phyloP scores from a whole-genome alignment of 768 basidiomycete species.

The Pleurotus tuber-regium region DNA sequence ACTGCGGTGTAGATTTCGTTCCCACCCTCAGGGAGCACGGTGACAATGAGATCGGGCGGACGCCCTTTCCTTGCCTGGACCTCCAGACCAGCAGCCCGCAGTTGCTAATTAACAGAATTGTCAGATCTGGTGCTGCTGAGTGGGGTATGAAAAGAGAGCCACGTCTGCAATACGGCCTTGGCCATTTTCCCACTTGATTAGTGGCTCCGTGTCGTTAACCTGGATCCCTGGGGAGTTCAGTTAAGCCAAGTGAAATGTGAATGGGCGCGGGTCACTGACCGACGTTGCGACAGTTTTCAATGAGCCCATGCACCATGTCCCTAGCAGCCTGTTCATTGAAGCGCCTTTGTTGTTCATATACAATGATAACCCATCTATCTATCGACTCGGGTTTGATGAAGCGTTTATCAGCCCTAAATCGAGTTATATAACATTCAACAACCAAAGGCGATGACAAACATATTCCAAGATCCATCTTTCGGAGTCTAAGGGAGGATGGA shows the following conservation, averaged over 20 bases:
- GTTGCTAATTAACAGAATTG: constrained; percentile 28
- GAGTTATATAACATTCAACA: not conserved
- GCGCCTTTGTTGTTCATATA: constrained; percentile 63
- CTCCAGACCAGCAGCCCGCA: constrained; percentile 47
- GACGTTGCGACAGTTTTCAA: constrained; percentile 47
- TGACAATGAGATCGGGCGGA: constrained; percentile 53
- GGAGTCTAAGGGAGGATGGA: constrained; percentile 49
- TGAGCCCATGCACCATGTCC: constrained; percentile 55
- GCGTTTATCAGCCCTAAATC: constrained; percentile 61
- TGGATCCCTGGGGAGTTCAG: constrained; percentile 48
- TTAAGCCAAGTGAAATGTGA: not conserved
- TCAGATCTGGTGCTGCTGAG: not conserved
- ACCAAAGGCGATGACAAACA: constrained; percentile 41
- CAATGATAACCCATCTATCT: constrained; percentile 56
- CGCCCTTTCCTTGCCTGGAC: constrained; percentile 36
- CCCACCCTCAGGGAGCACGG: constrained; percentile 69
- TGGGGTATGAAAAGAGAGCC: not conserved
- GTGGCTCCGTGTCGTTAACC: constrained; percentile 41
- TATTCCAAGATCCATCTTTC: constrained; percentile 74
- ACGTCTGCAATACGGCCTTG: constrained; percentile 50
- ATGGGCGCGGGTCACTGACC: constrained; percentile 41
- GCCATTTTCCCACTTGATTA: constrained; percentile 54
- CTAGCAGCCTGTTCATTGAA: constrained; percentile 47
- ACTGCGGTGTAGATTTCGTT: constrained; percentile 75
- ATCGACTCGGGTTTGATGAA: constrained; percentile 59